phyloP scores from a whole-genome alignment of 495 filamentous ascomycete species.

The Copromyces sp. region DNA sequence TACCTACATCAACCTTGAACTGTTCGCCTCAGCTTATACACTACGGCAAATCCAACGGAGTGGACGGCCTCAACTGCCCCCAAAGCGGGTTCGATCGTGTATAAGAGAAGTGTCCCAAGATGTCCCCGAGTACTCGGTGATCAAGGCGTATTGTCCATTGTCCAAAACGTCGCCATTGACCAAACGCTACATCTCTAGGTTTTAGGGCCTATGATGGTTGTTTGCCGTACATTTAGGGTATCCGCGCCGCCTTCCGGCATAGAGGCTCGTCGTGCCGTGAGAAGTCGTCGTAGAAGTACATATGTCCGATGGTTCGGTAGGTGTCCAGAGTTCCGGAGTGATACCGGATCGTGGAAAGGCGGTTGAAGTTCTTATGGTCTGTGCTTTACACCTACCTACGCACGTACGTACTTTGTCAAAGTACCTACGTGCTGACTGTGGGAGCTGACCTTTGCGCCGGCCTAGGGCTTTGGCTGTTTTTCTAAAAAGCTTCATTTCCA shows the following conservation, averaged over 20 bases:
- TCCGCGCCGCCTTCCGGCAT: neutral
- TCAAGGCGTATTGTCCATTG: neutral
- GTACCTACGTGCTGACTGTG: neutral
- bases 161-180: neutral
- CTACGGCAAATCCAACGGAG: neutral
- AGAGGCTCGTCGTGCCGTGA: neutral
- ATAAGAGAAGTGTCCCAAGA: neutral
- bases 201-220: neutral
- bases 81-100: neutral
- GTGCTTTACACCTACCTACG: neutral
- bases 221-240: neutral
- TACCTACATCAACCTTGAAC: neutral
- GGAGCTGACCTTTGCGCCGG: neutral
- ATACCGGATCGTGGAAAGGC: neutral
- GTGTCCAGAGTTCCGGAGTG: neutral
- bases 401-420: neutral
- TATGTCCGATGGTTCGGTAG: neutral
- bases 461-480: neutral
- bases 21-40: neutral
- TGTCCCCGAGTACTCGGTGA: neutral
- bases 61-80: neutral
- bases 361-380: neutral
- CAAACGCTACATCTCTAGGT: neutral
- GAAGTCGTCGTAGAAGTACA: neutral
- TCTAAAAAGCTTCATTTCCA: neutral